Evolutionary conservation across 495 filamentous ascomycete genomes (phyloP), one percentile per base, ranked within the genome.

Genomic region (Penicillium bialowiezense): DNA sequence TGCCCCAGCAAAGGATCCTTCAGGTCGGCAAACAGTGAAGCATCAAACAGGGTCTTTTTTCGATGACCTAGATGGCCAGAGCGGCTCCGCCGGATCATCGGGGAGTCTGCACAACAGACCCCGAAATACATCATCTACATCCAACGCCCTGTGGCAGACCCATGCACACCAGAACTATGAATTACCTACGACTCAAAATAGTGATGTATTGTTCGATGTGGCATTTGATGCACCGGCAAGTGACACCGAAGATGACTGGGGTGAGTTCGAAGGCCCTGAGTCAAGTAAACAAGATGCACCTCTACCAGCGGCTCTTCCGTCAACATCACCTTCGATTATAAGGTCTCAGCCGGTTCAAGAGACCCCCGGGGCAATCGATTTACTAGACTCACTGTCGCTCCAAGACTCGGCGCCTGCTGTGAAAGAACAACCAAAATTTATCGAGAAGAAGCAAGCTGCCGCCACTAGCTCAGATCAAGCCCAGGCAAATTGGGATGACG

Each of bases 161-260:
- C 41, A 45, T 24, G 29, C 20, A 34, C 55, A 56, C 10, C 51
- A 43, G 21, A 15, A 47, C 36, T 54, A 56, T 41, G 52, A 59
- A 39, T 46, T 62, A 17, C 59, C 57, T 32, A 37, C 43, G n/a
- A 51, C 56, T n/a, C 49, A 51, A 43, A 42, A 58, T 19, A 63
- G 66, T 23, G 56, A 75, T 49, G 65, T 76, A 7, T 50, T 77
- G 36, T 76, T 77, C 46, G 77, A 80, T 59, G 75, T 71, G 4
- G 56, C 60, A 20, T 53, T 63, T 14, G 76, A 76, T 41, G 51
- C 52, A 14, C 51, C 58, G 14, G 50, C 56, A 8, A 52, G 65
- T 20, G 68, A 73, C 15, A 76, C 77, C 6, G 82, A 87, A 28
- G 86, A 89, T 58, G 86, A 83, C 10, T 90, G 85, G 79, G 86